phyloP scores from a whole-genome alignment of 2,329 filamentous ascomycete genomes.

The Botrytis paeoniae region DNA sequence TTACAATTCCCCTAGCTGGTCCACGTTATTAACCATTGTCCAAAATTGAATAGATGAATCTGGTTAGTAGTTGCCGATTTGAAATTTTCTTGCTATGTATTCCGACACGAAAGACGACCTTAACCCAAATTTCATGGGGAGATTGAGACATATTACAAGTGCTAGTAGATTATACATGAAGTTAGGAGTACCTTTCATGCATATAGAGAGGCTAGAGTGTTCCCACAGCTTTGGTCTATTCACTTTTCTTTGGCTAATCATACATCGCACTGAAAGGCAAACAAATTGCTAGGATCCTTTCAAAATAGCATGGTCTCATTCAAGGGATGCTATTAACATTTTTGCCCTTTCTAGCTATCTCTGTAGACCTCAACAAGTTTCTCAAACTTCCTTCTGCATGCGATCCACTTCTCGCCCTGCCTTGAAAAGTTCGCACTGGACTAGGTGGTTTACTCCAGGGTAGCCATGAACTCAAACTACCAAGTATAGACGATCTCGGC shows the following conservation, averaged over 20 bases:
- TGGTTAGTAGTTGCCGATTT: background rate
- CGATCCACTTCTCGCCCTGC: slow-evolving; percentile 38
- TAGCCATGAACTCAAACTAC: slow-evolving; percentile 36
- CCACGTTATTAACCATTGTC: background rate
- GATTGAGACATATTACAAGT: background rate
- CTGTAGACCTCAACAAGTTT: slow-evolving; percentile 47
- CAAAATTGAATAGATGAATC: background rate
- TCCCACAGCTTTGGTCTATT: background rate
- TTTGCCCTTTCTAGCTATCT: slow-evolving; percentile 37
- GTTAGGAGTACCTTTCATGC: background rate
- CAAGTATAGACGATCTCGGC: slow-evolving; percentile 29
- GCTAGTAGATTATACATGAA: background rate
- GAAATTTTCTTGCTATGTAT: background rate
- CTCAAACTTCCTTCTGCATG: slow-evolving; percentile 57
- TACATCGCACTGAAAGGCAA: background rate
- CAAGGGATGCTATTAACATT: slow-evolving; percentile 26
- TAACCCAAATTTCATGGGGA: background rate
- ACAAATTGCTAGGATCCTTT: background rate
- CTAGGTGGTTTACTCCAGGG: slow-evolving; percentile 29
- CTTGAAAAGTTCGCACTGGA: slow-evolving; percentile 26
- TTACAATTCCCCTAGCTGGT: background rate
- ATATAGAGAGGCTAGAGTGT: background rate
- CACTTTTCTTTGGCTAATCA: background rate
- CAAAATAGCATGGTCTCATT: background rate
- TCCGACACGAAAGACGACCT: background rate